Conservation (phyloP, 2,329 filamentous ascomycete species). For the Pestalotiopsis sp. region DNA sequence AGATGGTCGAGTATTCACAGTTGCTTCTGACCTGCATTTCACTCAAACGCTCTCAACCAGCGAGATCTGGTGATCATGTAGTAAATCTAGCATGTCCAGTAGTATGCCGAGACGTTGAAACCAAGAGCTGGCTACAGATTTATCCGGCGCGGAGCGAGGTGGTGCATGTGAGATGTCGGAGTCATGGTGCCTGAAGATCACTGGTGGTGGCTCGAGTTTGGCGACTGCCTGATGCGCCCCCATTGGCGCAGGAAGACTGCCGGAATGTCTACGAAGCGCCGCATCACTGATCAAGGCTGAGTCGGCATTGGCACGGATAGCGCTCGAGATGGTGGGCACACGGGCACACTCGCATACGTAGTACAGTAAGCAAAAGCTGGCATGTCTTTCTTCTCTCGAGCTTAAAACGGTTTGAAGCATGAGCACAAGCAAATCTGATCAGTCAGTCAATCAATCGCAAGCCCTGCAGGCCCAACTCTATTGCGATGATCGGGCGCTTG, state of each 20-base stretch:
- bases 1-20: too few relatives aligned
- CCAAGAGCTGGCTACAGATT: neutral
- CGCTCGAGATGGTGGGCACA: neutral
- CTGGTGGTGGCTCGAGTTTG: neutral
- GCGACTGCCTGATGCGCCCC: neutral
- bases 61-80: neutral
- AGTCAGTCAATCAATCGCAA: neutral
- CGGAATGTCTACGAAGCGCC: neutral
- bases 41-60: too few relatives aligned
- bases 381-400: neutral
- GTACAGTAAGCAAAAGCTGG: neutral
- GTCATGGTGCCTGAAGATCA: constrained; percentile 3
- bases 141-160: neutral
- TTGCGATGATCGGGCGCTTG: neutral
- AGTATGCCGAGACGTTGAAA: neutral
- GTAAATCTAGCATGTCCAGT: neutral
- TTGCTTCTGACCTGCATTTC: too few relatives aligned
- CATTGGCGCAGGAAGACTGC: neutral
- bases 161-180: neutral
- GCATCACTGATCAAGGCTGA: constrained; percentile 7
- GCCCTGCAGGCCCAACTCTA: neutral
- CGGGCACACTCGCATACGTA: neutral
- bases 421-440: neutral
- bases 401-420: neutral
- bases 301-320: neutral